phyloP scores from a whole-genome alignment of 352 stramenopile species.

The Elongisporangium prolatum region DNA sequence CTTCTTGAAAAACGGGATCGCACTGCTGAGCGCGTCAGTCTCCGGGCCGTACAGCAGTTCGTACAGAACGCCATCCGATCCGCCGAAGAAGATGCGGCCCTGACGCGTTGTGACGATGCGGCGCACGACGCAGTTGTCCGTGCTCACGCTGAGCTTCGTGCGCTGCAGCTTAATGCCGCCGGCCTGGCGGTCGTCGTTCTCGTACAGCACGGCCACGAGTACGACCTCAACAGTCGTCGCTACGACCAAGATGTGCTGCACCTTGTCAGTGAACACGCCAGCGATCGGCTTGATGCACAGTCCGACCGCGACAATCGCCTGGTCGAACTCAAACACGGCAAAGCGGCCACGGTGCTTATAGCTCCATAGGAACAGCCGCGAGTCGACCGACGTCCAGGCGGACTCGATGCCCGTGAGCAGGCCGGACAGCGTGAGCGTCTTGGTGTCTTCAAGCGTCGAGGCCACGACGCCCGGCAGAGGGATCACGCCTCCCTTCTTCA shows the following conservation, averaged over 20 bases:
- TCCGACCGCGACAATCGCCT: constrained; percentile 91
- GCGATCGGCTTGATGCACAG: constrained; percentile 78
- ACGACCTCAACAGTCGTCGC: constrained; percentile 94
- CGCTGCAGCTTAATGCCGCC: constrained; percentile 49
- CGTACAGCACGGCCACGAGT: constrained; percentile 87
- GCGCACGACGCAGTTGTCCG: constrained; percentile 92
- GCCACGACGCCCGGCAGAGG: constrained; percentile 64
- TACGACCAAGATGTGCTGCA: constrained; percentile 93
- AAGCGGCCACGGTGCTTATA: constrained; percentile 83
- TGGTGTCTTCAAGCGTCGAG: constrained; percentile 61
- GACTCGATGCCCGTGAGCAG: constrained; percentile 88
- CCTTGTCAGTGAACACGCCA: constrained; percentile 91
- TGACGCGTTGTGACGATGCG: constrained; percentile 81
- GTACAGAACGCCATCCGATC: constrained; percentile 94
- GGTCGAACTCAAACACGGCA: constrained; percentile 87
- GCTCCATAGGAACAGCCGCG: constrained; percentile 94
- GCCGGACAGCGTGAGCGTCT: constrained; percentile 85
- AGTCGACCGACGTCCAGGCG: constrained; percentile 95
- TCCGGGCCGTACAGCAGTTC: constrained; percentile 83
- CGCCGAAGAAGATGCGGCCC: constrained; percentile 95
- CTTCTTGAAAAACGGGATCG: constrained; percentile 41
- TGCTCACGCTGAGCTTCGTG: constrained; percentile 90
- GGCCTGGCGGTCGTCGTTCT: constrained; percentile 34
- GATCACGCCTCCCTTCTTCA: constrained; percentile 71
- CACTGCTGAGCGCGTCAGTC: constrained; percentile 18